These are phyloP conservation scores for Handroanthus guayacan DNA, from an alignment of 257 asterid species.

Conservation along the genomic window DNA sequence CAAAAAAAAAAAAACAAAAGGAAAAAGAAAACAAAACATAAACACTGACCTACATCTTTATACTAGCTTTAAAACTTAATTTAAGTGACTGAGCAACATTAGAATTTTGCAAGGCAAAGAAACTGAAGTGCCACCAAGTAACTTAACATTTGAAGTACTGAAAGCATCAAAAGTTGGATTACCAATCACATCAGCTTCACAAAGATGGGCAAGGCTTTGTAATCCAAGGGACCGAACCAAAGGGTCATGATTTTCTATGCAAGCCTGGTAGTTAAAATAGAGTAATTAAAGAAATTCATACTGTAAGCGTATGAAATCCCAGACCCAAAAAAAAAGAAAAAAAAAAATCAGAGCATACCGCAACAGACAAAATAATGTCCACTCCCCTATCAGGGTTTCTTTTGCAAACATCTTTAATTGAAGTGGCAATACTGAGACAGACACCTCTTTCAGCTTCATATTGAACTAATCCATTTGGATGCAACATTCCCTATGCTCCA, in stretches of 20 bases:
- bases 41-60: not conserved
- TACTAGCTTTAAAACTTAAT: conserved; percentile 13
- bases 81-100: conserved; percentile 22
- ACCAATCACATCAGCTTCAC: conserved; percentile 98
- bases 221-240: conserved; percentile 85
- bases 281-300: conserved; percentile 42
- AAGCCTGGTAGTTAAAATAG: conserved; percentile 62
- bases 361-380: conserved; percentile 90
- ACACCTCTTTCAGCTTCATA: conserved; percentile 63
- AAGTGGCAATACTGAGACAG: conserved; percentile 80
- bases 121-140: not conserved
- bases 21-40: not conserved
- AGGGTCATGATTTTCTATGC: conserved; percentile 81
- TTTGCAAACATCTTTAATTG: conserved; percentile 87
- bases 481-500: conserved; percentile 73
- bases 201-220: conserved; percentile 91
- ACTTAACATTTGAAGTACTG: not conserved
- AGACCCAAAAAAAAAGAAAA: not conserved
- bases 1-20: conserved; percentile 6
- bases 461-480: conserved; percentile 59
- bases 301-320: conserved; percentile 36
- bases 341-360: conserved; percentile 62
- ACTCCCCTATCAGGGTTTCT: conserved; percentile 97
- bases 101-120: too few species aligned
- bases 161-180: conserved; percentile 37